Evolutionary conservation across 129 eudicot genomes (phyloP).

Genomic region (Arctium minus): DNA sequence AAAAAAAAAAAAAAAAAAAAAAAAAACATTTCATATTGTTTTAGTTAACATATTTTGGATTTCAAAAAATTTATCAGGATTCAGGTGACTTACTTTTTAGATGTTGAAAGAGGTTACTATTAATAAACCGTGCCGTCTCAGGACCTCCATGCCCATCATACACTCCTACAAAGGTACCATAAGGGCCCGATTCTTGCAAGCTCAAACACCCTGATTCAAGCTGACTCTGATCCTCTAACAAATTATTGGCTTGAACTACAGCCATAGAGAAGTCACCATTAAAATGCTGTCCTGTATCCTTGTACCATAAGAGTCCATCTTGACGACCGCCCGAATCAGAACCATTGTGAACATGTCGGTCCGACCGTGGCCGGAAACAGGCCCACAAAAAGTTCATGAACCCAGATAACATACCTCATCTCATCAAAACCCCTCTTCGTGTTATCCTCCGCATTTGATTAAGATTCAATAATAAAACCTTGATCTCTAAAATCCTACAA

Average conservation of each 20-base stretch:
- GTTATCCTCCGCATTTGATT: constrained; percentile 56
- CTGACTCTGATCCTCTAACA: constrained; percentile 95
- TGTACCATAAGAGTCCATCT: constrained; percentile 87
- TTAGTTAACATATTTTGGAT: not conserved
- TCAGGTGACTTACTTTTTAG: constrained; percentile 74
- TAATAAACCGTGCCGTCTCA: constrained; percentile 82
- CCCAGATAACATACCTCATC: constrained; percentile 91
- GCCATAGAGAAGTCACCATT: constrained; percentile 98
- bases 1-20: too few relatives aligned
- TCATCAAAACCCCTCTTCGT: constrained; percentile 57
- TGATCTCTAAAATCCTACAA: constrained; percentile 4
- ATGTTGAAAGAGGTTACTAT: constrained; percentile 76
- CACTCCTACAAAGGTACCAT: constrained; percentile 90
- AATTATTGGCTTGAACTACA: constrained; percentile 92
- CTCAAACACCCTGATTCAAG: constrained; percentile 92
- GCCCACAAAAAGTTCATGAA: constrained; percentile 91
- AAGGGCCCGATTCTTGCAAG: constrained; percentile 73
- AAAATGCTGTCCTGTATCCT: constrained; percentile 83
- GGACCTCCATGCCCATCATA: constrained; percentile 99
- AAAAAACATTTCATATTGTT: not conserved
- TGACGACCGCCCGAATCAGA: constrained; percentile 79
- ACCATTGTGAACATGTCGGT: constrained; percentile 49
- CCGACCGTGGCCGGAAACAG: constrained; percentile 86
- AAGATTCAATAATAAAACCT: constrained; percentile 2
- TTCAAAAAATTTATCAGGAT: not conserved